Percentiles rank a stretch among this genome's conserved stretches.
phyloP scores from a whole-genome alignment of 495 filamentous ascomycete species.

The Penicillium egyptiacum region DNA sequence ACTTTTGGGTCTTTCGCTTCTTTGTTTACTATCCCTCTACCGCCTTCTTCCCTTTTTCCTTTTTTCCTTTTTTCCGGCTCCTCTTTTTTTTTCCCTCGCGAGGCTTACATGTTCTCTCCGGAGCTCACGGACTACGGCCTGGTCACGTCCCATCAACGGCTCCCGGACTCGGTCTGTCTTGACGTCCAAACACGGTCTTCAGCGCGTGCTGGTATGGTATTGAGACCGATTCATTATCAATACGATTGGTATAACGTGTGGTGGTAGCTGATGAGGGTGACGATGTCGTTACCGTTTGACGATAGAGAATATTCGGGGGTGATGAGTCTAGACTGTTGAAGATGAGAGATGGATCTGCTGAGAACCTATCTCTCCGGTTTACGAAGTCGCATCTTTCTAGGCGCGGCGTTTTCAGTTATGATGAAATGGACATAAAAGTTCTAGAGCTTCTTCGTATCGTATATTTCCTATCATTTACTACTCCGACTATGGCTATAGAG shows the following conservation, averaged over 20 bases:
- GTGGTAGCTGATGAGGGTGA: not conserved
- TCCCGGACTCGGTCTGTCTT: slow-evolving; percentile 7
- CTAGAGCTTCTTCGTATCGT: slow-evolving; percentile 20
- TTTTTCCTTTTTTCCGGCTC: slow-evolving; percentile 16
- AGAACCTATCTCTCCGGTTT: slow-evolving; percentile 20
- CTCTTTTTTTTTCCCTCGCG: slow-evolving; percentile 18
- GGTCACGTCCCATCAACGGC: slow-evolving; percentile 10
- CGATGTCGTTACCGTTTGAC: not conserved
- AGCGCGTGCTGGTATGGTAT: not conserved
- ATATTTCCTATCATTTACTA: not conserved
- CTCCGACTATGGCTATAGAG: not conserved
- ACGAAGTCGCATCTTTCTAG: slow-evolving; percentile 36
- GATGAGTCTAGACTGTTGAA: slow-evolving; percentile 21
- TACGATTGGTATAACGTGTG: slow-evolving; percentile 5
- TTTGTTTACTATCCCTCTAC: slow-evolving; percentile 13
- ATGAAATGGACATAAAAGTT: slow-evolving; percentile 42
- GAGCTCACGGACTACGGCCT: slow-evolving; percentile 4
- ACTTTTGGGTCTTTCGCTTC: slow-evolving; percentile 17
- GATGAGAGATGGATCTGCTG: slow-evolving; percentile 15
- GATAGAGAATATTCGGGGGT: slow-evolving; percentile 7
- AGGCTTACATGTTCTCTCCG: slow-evolving; percentile 10
- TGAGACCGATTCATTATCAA: not conserved
- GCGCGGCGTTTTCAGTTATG: slow-evolving; percentile 39
- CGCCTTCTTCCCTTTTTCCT: slow-evolving; percentile 16
- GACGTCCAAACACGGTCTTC: not conserved